Evolutionary conservation across 495 filamentous ascomycete species (phyloP), one percentile per base, ranked within the genome.

Genomic region (Penicillium egyptiacum): DNA sequence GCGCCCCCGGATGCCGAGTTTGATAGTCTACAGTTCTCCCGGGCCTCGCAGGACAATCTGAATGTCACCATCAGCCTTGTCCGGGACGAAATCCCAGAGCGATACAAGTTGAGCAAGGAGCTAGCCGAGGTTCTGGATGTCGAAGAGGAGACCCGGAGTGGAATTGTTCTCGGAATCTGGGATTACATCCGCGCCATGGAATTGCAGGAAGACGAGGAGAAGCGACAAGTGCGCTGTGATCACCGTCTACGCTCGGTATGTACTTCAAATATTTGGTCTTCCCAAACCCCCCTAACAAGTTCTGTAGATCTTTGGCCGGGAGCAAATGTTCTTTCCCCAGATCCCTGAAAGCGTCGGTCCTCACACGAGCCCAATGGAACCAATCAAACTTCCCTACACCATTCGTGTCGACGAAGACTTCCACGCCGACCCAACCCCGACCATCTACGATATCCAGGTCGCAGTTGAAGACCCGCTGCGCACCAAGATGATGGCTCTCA

Each of bases 171-270:
- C 77, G 92, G 88, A 25, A 82, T 99, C 26, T 98, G 91, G 91
- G 91, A 98, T 68, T 99, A 99, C 68, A 88, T 96, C 60, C 87
- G 88, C 57, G 81, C 88, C 20, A 90, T 89, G 80, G 86, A 85
- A 11, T 74, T 99, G 16, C 89, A 93, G 67, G 93, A 97, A 60
- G 90, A 96, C 53, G 92, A 96, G 22, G 94, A 99, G 67, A 91
- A 91, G 78, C 83, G 94, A 53, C 86, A 86, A 45, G 91, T 99
- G 56, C 86, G 88, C 56, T 98, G 95, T 65, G 94, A 99, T 70
- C 86, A 89, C 17, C 81, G 85, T 17, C 66, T 98, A 55, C 82
- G 80, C 75, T 82, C 81, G 59, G 93, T 95, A 79, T 71, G 82
- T 67, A n/a, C 47, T 20, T 33, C 28, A 4, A 28, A 22, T 26